Evolutionary conservation across 2,329 filamentous ascomycete genomes (phyloP).

Genomic region (Colletotrichum tamarilloi): DNA sequence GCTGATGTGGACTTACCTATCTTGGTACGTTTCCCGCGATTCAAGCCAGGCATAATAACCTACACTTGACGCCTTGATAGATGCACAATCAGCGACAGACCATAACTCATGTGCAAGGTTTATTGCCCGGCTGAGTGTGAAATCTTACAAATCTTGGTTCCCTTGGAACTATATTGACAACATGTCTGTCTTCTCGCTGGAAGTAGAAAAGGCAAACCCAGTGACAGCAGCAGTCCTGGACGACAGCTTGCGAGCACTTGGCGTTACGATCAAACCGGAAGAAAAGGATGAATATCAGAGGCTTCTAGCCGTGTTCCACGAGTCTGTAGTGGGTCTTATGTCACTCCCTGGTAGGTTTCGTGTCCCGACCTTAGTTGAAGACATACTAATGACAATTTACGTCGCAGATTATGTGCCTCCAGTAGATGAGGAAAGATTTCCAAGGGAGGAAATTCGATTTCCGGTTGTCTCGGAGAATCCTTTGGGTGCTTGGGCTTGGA

Average conservation of each 20-base stretch:
- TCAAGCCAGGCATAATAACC: not conserved
- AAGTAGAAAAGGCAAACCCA: conserved; percentile 15
- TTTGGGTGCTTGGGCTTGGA: conserved; percentile 48
- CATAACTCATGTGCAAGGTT: not conserved
- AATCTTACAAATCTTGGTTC: not conserved
- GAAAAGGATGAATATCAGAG: conserved; percentile 23
- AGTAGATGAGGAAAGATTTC: not conserved
- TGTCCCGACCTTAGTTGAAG: too few species aligned
- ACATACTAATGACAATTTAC: not conserved
- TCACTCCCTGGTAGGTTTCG: conserved; percentile 5
- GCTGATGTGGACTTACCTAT: not conserved
- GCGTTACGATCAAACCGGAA: not conserved
- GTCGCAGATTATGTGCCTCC: conserved; percentile 4
- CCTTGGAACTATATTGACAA: not conserved
- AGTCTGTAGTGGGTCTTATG: conserved; percentile 7
- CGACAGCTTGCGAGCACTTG: not conserved
- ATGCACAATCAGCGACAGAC: not conserved
- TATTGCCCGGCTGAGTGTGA: not conserved
- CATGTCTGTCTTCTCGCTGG: conserved; percentile 24
- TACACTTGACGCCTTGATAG: not conserved
- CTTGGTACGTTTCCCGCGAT: not conserved
- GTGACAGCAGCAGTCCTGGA: conserved; percentile 6
- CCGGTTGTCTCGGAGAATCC: conserved; percentile 42
- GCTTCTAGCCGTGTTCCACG: conserved; percentile 23
- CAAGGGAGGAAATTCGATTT: not conserved